Evolutionary conservation across 2,329 filamentous ascomycete species (phyloP).

Genomic region (Knufia fluminis): DNA sequence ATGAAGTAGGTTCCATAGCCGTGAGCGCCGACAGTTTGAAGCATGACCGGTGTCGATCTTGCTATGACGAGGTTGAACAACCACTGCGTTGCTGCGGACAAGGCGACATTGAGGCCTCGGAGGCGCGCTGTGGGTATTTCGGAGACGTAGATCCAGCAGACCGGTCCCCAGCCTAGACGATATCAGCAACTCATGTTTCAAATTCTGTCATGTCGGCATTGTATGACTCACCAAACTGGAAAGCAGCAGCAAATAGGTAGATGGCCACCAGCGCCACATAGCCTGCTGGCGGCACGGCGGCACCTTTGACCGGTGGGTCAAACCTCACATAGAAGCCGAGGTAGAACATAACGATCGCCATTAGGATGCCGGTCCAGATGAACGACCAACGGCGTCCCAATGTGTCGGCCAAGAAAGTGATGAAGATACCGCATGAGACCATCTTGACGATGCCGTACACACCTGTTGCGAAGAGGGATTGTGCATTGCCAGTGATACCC

Average conservation of each 20-base stretch:
- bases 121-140: constrained; percentile 62
- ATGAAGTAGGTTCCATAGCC: constrained; percentile 57
- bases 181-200: no score
- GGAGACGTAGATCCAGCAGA: constrained; percentile 63
- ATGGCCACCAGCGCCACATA: constrained; percentile 63
- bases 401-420: constrained; percentile 59
- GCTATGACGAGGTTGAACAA: constrained; percentile 67
- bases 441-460: constrained; percentile 67
- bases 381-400: constrained; percentile 56
- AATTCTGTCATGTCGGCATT: no score
- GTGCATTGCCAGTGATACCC: constrained; percentile 48
- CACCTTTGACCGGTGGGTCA: constrained; percentile 46
- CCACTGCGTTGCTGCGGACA: constrained; percentile 62
- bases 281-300: constrained; percentile 53
- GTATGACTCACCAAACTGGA: constrained; percentile 27
- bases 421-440: constrained; percentile 52
- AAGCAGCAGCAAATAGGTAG: constrained; percentile 62
- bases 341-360: constrained; percentile 57
- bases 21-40: constrained; percentile 43
- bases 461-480: constrained; percentile 61
- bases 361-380: constrained; percentile 55
- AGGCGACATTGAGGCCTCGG: constrained; percentile 56
- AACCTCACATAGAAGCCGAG: constrained; percentile 62
- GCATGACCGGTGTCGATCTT: constrained; percentile 43
- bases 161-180: constrained; percentile 57